A percentile compares a stretch with the other conserved stretches of the same genome.
These are phyloP conservation scores for Pleurotus eryngii DNA, from an alignment of 768 basidiomycete species.

Conservation along the genomic window DNA sequence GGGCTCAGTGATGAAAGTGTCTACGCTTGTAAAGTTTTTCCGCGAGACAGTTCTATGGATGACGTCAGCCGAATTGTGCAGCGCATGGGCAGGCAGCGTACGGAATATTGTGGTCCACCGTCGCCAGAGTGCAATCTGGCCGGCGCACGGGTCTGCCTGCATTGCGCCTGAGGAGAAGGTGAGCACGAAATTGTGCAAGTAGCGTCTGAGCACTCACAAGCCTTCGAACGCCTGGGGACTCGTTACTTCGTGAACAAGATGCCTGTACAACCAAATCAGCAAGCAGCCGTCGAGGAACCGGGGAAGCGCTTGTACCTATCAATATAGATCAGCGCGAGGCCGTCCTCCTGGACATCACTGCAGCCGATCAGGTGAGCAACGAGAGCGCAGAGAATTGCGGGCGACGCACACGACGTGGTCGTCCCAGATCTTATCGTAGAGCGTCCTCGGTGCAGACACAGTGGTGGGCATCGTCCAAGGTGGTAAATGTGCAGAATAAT, in stretches of 20 bases:
- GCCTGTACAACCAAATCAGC: slow-evolving; percentile 25
- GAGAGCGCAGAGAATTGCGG: slow-evolving; percentile 7
- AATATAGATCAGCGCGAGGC: slow-evolving; percentile 79
- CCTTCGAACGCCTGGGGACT: slow-evolving; percentile 92
- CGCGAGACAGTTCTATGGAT: slow-evolving; percentile 62
- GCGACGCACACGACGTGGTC: slow-evolving; percentile 85
- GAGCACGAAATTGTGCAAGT: neutral
- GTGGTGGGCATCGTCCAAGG: slow-evolving; percentile 35
- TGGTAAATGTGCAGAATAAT: neutral
- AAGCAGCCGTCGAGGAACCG: neutral
- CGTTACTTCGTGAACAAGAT: slow-evolving; percentile 88
- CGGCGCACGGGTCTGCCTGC: slow-evolving; percentile 76
- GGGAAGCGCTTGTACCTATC: slow-evolving; percentile 49
- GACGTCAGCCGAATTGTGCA: slow-evolving; percentile 3
- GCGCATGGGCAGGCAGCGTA: slow-evolving; percentile 34
- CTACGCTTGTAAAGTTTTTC: slow-evolving; percentile 69
- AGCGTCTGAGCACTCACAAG: slow-evolving; percentile 43
- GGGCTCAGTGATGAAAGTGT: slow-evolving; percentile 76
- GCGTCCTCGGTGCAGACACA: slow-evolving; percentile 65
- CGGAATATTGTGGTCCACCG: slow-evolving; percentile 88
- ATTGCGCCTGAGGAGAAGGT: slow-evolving; percentile 45
- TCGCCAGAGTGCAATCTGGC: slow-evolving; percentile 86
- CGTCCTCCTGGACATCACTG: slow-evolving; percentile 72
- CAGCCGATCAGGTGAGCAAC: slow-evolving; percentile 13
- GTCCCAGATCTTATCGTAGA: slow-evolving; percentile 98